Base-by-base conservation (phyloP, 78 protist genomes). In the Dictyostelium brefeldianum region DNA sequence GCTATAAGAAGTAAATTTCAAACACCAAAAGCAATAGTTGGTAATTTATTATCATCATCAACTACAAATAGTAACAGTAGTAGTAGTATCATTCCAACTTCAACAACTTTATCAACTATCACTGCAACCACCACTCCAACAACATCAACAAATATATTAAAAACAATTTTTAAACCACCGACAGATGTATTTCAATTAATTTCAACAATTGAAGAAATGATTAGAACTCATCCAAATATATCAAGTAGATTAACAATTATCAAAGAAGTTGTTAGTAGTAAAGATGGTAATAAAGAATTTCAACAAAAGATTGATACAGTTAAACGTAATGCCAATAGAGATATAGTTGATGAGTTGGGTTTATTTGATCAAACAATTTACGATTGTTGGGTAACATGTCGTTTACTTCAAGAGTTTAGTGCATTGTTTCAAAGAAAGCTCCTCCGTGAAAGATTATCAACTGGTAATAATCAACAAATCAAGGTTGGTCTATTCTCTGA, bases 341-440 rank as follows among this genome's bases (percentile, higher is more conserved):
- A 67, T 67, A 31, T 67, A 9, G 3, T 20, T 12, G 50, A 31
- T 5, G 48, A 25, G 9, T 31, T 67, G 48, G 46, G 46, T 4
- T 4, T 0, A 15, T 31, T 67, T 17, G 48, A 67, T 67, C 48
- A 36, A 67, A 67, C 15, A 10, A 4, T 67, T 6, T 67, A 31
- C 36, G 48, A 18, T 31, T 31, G 48, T 17, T 67, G 15, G 25
- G 48, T 67, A 67, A 67, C 75, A 12, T 14, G 25, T 12, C 27
- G 75, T 15, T 17, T 67, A 67, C 47, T 67, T 12, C 50, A 31
- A 14, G 75, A 67, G 75, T 67, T 67, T 67, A 67, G 75, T 31
- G 4, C 46, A 15, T 20, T 67, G 20, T 31, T 31, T 31, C 75
- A 67, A 67, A 67, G 75, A 67, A 67, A 31, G 43, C 15, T 25